These are phyloP conservation scores for Arxiozyma slooffiae DNA, from an alignment of 1,139 yeast species.

Conservation along the genomic window DNA sequence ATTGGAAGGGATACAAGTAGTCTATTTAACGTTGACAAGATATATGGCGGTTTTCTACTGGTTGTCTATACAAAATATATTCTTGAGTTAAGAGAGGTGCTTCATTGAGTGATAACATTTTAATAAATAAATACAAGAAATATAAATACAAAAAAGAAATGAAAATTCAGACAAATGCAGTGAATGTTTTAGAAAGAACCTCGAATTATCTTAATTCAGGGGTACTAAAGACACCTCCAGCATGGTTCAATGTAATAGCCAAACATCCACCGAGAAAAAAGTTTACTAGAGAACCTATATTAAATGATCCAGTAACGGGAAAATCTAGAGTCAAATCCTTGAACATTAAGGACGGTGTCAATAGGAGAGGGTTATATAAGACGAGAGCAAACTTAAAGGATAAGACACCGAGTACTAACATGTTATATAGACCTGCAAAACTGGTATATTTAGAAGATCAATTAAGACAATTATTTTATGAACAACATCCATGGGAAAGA, in stretches of 20 bases:
- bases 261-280: slow-evolving; percentile 67
- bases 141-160: slow-evolving; percentile 27
- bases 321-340: slow-evolving; percentile 9
- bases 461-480: slow-evolving; percentile 68
- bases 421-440: slow-evolving; percentile 48
- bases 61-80: no score
- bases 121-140: background rate
- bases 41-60: background rate
- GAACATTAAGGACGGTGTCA: slow-evolving; percentile 10
- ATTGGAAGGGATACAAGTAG: background rate
- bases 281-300: slow-evolving; percentile 41
- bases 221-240: slow-evolving; percentile 58
- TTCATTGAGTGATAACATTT: background rate
- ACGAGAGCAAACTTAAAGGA: slow-evolving; percentile 39
- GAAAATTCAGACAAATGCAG: slow-evolving; percentile 63
- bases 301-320: slow-evolving; percentile 31
- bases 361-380: slow-evolving; percentile 32
- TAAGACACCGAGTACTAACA: slow-evolving; percentile 29
- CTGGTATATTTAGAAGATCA: slow-evolving; percentile 72
- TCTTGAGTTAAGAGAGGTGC: no score
- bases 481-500: slow-evolving; percentile 97
- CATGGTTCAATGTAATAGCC: slow-evolving; percentile 79
- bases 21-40: background rate
- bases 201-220: slow-evolving; percentile 63
- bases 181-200: slow-evolving; percentile 65